Evolutionary conservation across 2,329 filamentous ascomycete genomes (phyloP), one percentile per base, ranked within the genome.

Genomic region (Penicillium digitatum): DNA sequence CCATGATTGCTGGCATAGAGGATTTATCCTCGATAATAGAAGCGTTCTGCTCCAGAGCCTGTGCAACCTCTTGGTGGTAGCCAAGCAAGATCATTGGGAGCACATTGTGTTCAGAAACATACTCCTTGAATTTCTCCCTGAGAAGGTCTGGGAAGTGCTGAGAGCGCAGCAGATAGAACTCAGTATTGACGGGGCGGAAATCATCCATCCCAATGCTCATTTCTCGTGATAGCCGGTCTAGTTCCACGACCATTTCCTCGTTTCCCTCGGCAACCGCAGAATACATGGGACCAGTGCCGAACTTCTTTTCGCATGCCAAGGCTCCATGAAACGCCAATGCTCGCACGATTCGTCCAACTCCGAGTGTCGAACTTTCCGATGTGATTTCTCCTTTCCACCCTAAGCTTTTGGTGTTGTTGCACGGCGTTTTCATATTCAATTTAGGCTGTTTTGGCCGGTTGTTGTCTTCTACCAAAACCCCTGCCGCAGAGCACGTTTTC

Each of bases 321-420:
- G 52, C 57, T 16, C 59, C 55, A 35, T 56, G 37, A 5, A 40
- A 50, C 7, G 44, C 59, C 38, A 62, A 34, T 18, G 37, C 20
- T 35, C 47, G 52, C 4, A 62, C 42, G 38, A 60, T 62, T 14
- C 35, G 52, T 26, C 50, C 48, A 24, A 58, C 39, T 24, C 55
- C 48, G 11, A 57, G 45, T 4, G 52, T 62, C 6, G 55, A 52
- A 16, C 40, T 48, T 31, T 62, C 59, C 11, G 59, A 60, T 3
- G 39, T 49, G 9, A 62, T 45, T 46, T 62, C 53, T 22, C 58
- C 58, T 39, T 62, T 50, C 54, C 55, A 57, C 14, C 57, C 54
- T 6, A 57, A 6, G 2, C 29, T 16, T 20, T 50, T 57, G 9
- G 35, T 26, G 14, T 56, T 43, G 2, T 45, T 12, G 8, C 18